A percentile compares a stretch with the other conserved stretches of the same genome.
Conservation (phyloP, 352 stramenopile species). For the Globisporangium middletonii region DNA sequence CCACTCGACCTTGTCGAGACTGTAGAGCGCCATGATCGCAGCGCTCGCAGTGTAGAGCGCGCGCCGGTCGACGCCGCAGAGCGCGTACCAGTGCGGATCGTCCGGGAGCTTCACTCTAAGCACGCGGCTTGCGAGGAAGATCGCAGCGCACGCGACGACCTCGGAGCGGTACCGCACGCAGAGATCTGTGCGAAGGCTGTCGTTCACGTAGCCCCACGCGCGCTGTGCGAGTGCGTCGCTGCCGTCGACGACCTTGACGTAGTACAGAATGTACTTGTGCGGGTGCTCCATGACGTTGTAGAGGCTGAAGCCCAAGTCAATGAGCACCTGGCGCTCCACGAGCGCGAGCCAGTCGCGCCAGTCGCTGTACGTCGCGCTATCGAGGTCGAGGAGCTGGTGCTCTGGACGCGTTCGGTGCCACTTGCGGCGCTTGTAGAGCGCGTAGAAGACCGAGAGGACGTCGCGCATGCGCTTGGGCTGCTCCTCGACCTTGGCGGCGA, state of each 20-base stretch:
- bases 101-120: constrained; percentile 49
- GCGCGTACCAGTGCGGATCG: constrained; percentile 50
- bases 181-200: constrained; percentile 81
- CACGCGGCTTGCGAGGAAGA: constrained; percentile 78
- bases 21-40: constrained; percentile 62
- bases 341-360: constrained; percentile 85
- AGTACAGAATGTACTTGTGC: constrained; percentile 93
- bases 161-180: constrained; percentile 78
- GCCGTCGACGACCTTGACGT: constrained; percentile 84
- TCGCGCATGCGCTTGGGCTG: constrained; percentile 75
- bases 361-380: constrained; percentile 50
- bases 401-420: constrained; percentile 36
- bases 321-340: constrained; percentile 87
- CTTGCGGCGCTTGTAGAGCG: constrained; percentile 72
- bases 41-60: constrained; percentile 43
- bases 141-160: constrained; percentile 86
- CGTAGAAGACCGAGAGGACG: constrained; percentile 85
- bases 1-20: constrained; percentile 48
- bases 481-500: constrained; percentile 89
- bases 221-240: constrained; percentile 66
- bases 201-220: constrained; percentile 90
- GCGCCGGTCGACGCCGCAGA: constrained; percentile 59
- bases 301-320: constrained; percentile 90
- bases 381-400: constrained; percentile 63
- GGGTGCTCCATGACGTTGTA: constrained; percentile 91